Percentiles rank a stretch among this genome's conserved stretches.
Conservation (phyloP, 164 flowering plant species). For the Magnolia changhungtana region DNA sequence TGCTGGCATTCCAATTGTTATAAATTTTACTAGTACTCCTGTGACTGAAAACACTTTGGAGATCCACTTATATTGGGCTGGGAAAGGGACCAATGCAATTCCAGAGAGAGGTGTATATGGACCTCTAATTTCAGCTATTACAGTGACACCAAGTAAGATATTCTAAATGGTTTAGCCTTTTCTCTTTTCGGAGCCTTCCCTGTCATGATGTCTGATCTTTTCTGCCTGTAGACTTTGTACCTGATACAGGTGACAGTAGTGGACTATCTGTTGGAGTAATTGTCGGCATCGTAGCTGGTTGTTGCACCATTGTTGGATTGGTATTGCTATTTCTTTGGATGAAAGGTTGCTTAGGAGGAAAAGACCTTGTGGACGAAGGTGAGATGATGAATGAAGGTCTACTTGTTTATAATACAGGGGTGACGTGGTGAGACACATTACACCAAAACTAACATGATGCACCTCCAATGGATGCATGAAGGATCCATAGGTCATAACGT, state of each 20-base stretch:
- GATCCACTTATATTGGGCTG: conserved; percentile 78
- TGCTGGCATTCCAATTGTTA: conserved; percentile 31
- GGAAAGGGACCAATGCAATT: conserved; percentile 73
- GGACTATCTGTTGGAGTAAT: conserved; percentile 58
- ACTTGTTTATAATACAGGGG: neutral
- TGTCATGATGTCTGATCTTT: neutral
- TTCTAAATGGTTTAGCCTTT: neutral
- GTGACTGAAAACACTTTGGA: conserved; percentile 59
- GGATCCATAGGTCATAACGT: conserved; percentile 16
- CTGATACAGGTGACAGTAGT: conserved; percentile 25
- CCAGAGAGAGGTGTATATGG: conserved; percentile 73
- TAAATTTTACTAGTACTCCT: conserved; percentile 22
- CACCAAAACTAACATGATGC: neutral
- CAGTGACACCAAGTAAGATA: conserved; percentile 72
- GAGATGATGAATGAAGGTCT: conserved; percentile 4
- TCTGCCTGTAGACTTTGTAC: conserved; percentile 49
- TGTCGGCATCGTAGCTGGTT: conserved; percentile 58
- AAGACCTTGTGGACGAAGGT: conserved; percentile 55
- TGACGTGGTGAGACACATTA: neutral
- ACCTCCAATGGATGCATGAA: neutral
- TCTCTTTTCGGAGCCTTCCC: too few species aligned
- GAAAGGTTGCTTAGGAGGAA: conserved; percentile 48
- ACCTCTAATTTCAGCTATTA: conserved; percentile 78
- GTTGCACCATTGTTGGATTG: conserved; percentile 28
- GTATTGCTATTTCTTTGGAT: conserved; percentile 39